Conservation (phyloP, 345 rosid species). For the Salix koriyanagi region DNA sequence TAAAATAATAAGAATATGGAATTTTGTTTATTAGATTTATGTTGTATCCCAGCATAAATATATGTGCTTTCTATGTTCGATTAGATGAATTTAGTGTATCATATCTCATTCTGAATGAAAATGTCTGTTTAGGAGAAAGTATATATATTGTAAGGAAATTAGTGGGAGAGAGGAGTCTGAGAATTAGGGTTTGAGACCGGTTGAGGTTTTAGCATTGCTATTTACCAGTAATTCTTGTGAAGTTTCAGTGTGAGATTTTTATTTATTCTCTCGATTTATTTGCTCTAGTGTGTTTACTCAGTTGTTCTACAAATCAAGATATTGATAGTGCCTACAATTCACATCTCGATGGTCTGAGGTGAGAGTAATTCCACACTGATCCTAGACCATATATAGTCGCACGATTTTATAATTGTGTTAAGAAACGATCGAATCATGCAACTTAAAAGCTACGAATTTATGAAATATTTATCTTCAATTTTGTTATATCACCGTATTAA, state of each 20-base stretch:
- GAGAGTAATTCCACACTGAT: neutral
- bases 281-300: neutral
- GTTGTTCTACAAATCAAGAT: neutral
- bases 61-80: too few relatives aligned
- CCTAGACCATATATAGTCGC: neutral
- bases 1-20: neutral
- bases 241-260: neutral
- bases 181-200: neutral
- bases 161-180: neutral
- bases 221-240: neutral
- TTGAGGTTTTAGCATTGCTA: neutral
- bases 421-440: neutral
- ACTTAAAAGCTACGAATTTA: neutral
- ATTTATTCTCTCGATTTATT: neutral
- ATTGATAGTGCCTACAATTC: neutral
- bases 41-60: neutral
- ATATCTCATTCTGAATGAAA: neutral
- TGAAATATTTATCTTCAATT: too few relatives aligned
- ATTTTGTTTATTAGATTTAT: neutral
- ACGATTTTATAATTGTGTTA: too few relatives aligned
- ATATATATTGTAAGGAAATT: too few relatives aligned
- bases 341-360: neutral
- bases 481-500: neutral
- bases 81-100: neutral
- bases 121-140: too few relatives aligned